These are phyloP conservation scores for Backusella morwellensis DNA, from an alignment of 192 early-diverging fungal species.

Conservation along the genomic window DNA sequence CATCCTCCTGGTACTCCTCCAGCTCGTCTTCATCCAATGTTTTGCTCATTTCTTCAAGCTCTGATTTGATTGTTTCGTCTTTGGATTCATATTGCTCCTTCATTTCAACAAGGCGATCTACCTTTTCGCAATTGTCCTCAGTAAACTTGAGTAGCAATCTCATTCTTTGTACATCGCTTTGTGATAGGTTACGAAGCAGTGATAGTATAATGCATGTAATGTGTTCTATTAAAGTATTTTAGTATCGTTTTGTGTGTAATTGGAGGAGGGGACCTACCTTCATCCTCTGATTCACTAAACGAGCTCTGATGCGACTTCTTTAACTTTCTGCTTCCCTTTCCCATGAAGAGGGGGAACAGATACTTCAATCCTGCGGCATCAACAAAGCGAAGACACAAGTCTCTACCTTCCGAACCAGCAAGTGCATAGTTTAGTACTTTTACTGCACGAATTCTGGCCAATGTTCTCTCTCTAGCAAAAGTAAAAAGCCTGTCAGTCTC, in stretches of 20 bases:
- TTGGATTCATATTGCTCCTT: conserved; percentile 65
- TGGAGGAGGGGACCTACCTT: conserved; percentile 40
- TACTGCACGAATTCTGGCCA: conserved; percentile 77
- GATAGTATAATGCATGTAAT: conserved; percentile 80
- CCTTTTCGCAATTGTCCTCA: conserved; percentile 74
- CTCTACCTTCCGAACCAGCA: conserved; percentile 46
- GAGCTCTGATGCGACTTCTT: conserved; percentile 72
- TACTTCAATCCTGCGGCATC: conserved; percentile 81
- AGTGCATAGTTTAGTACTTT: conserved; percentile 85
- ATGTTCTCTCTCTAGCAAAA: conserved; percentile 63
- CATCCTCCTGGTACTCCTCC: conserved; percentile 59
- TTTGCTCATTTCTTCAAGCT: conserved; percentile 50
- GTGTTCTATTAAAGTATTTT: conserved; percentile 59
- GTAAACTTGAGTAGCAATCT: conserved; percentile 84
- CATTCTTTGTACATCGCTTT: conserved; percentile 57
- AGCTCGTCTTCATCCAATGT: conserved; percentile 51
- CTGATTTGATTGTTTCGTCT: conserved; percentile 53
- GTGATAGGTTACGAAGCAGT: conserved; percentile 66
- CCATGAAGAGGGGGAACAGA: conserved; percentile 84
- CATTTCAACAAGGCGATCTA: conserved; percentile 82
- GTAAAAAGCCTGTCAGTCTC: not conserved
- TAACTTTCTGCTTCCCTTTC: conserved; percentile 74
- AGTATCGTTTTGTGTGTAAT: not conserved
- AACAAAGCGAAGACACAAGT: conserved; percentile 72
- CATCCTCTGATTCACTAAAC: conserved; percentile 78